These are phyloP conservation scores for Drechslera avenae DNA, from an alignment of 2,329 filamentous ascomycete genomes.

Conservation along the genomic window DNA sequence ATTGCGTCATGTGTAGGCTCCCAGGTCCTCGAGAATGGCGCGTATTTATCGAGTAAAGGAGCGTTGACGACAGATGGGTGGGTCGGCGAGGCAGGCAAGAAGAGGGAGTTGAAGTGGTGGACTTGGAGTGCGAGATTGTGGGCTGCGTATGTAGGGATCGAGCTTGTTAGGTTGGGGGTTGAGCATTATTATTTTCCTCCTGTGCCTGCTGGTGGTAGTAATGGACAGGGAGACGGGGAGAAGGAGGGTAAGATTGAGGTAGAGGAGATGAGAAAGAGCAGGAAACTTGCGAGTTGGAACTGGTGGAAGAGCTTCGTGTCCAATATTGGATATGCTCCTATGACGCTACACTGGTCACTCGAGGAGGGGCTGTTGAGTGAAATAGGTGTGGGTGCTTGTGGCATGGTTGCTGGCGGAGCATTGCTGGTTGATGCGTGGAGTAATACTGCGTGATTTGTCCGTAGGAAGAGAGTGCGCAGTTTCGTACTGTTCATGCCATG, in stretches of 20 bases:
- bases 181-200: conserved; percentile 40
- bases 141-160: conserved; percentile 76
- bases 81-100: conserved; percentile 52
- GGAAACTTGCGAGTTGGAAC: conserved; percentile 40
- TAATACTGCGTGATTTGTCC: conserved; percentile 36
- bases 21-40: conserved; percentile 82
- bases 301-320: conserved; percentile 72
- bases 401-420: conserved; percentile 56
- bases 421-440: conserved; percentile 55
- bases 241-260: conserved; percentile 55
- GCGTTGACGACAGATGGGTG: conserved; percentile 61
- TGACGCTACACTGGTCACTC: conserved; percentile 83
- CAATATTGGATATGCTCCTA: conserved; percentile 77
- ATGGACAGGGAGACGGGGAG: conserved; percentile 44
- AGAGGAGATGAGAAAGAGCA: conserved; percentile 33
- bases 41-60: conserved; percentile 75
- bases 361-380: conserved; percentile 62
- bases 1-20: conserved; percentile 70
- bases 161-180: conserved; percentile 68
- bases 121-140: conserved; percentile 80
- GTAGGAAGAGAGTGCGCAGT: no score
- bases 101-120: conserved; percentile 64
- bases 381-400: conserved; percentile 63
- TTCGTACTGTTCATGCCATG: no score
- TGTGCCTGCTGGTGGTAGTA: background rate